Evolutionary conservation across 148 eudicot species (phyloP).

Genomic region (Persicaria maculosa): DNA sequence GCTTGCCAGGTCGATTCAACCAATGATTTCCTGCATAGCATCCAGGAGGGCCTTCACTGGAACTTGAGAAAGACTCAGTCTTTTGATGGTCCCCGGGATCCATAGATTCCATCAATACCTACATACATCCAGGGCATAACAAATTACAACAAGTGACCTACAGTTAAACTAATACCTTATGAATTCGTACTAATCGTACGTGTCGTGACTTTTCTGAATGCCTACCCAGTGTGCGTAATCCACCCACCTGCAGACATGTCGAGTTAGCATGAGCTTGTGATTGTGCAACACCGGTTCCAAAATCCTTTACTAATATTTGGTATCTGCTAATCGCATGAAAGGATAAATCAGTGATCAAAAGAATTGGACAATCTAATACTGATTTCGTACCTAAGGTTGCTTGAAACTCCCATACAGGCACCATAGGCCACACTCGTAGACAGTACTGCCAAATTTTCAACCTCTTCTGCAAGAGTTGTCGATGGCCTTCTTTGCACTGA

Average conservation of each 20-base stretch:
- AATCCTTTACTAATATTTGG: conserved; percentile 71
- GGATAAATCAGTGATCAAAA: background rate
- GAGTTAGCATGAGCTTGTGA: conserved; percentile 54
- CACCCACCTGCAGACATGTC: no score
- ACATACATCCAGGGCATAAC: no score
- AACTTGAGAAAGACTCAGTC: conserved; percentile 85
- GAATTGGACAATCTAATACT: background rate
- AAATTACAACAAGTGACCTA: background rate
- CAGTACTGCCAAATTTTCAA: conserved; percentile 65
- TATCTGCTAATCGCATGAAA: conserved; percentile 36
- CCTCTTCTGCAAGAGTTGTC: conserved; percentile 49
- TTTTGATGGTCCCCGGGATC: conserved; percentile 54
- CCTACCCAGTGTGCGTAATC: conserved; percentile 92
- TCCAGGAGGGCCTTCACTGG: conserved; percentile 95
- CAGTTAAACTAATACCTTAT: background rate
- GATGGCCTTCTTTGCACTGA: conserved; percentile 74
- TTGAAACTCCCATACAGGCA: conserved; percentile 84
- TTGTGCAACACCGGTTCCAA: conserved; percentile 78
- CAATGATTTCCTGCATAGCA: conserved; percentile 75
- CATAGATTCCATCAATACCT: background rate
- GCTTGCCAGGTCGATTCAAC: conserved; percentile 86
- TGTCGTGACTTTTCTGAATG: conserved; percentile 58
- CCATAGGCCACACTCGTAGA: conserved; percentile 90
- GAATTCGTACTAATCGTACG: conserved; percentile 20
- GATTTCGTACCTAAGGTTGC: conserved; percentile 76